Base-by-base conservation (phyloP, 108 stramenopile genomes). In the Pseudonitzschia multiseries region DNA sequence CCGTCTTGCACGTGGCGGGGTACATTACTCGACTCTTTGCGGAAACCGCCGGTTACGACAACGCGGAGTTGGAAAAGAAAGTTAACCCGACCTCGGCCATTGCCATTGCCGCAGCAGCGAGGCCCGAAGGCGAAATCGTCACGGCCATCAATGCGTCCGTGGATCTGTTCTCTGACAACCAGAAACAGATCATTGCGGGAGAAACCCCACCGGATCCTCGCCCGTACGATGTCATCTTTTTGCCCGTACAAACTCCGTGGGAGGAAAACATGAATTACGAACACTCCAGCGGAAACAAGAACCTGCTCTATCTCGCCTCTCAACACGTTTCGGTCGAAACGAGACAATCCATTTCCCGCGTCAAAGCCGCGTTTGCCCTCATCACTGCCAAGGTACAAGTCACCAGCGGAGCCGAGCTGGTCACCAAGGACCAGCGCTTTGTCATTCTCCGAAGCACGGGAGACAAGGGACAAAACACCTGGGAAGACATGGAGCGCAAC, bases 271-370 rank as follows among this genome's bases (percentile, higher is more conserved):
- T 77, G 77, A 48, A 54, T 57, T 84, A 78, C 53, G 83, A 84
- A 32, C 66, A 74, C 32, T 79, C 80, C 44, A 73, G 67, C 17
- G 83, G 83, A 17, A 84, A 84, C 74, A 80, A 79, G 40, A 60
- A 72, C 33, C 40, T 84, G 22, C 80, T 84, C 42, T 73, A 40
- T 68, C 54, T 84, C 0, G 79, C 79, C 21, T 80, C 83, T 10
- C 79, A 78, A 57, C 46, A 71, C 43, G 77, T 84, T 29, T 65
- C 73, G 42, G 56, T 57, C 15, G 68, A 73, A n/a, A 78, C 79
- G 6, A 75, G 48, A 9, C 72, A 46, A 33, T 63, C 73, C 14
- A 24, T 40, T 9, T 67, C 59, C 31, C 72, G 83, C 2, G 74
- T 81, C 29, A 64, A 78, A 46, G 79, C 79, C 27, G 76, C 83